phyloP scores from a whole-genome alignment of 371 early-diverging fungal species.

The Rhizomucor pusillus region DNA sequence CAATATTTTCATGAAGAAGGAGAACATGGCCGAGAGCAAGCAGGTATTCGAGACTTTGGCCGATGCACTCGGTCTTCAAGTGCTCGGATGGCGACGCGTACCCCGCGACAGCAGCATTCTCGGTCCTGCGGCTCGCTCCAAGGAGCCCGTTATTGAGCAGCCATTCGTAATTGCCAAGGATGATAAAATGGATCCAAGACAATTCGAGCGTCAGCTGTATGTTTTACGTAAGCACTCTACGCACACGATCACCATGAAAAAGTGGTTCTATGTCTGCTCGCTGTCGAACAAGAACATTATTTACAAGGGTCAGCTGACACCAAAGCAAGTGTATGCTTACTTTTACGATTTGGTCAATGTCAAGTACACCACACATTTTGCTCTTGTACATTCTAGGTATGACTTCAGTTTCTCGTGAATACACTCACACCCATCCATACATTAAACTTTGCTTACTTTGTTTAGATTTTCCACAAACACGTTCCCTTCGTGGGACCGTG shows the following conservation, averaged over 20 bases:
- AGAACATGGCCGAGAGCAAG: conserved; percentile 63
- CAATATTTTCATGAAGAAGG: conserved; percentile 82
- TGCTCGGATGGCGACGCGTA: conserved; percentile 90
- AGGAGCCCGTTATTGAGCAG: conserved; percentile 93
- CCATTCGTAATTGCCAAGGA: conserved; percentile 77
- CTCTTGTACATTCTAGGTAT: conserved; percentile 83
- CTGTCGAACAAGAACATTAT: conserved; percentile 89
- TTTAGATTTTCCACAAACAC: conserved; percentile 96
- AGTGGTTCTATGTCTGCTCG: conserved; percentile 96
- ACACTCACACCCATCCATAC: neutral
- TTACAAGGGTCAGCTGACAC: conserved; percentile 95
- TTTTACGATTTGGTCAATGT: conserved; percentile 86
- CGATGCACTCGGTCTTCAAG: conserved; percentile 62
- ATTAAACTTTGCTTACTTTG: neutral
- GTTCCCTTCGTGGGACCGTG: conserved; percentile 97
- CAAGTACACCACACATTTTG: conserved; percentile 84
- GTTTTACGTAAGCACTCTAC: conserved; percentile 87
- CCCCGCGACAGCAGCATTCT: conserved; percentile 85
- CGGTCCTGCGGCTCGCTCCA: conserved; percentile 83
- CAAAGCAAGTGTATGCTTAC: conserved; percentile 91
- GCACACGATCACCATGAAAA: conserved; percentile 71
- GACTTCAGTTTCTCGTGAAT: neutral
- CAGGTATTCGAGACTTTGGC: conserved; percentile 77
- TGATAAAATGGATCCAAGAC: conserved; percentile 57
- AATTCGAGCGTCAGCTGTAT: conserved; percentile 87